These are phyloP conservation scores for Agapanthus africanus DNA, from an alignment of 106 monocot genomes.

Conservation along the genomic window DNA sequence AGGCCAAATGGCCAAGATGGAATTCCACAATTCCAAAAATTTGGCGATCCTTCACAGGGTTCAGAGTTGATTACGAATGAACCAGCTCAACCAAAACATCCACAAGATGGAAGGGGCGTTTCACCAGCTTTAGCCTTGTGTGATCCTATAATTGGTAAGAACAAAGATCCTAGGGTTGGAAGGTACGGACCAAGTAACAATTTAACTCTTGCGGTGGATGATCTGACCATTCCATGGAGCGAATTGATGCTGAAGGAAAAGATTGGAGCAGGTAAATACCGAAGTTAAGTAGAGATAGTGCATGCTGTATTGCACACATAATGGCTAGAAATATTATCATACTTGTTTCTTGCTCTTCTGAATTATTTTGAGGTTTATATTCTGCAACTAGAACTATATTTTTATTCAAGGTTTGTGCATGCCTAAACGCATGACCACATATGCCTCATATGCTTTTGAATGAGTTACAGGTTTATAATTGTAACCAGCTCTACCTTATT, in stretches of 20 bases:
- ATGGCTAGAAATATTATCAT: neutral
- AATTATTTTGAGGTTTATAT: too few relatives aligned
- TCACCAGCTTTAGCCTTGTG: constrained; percentile 16
- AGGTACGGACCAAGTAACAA: constrained; percentile 18
- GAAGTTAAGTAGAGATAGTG: too few relatives aligned
- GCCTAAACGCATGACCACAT: too few relatives aligned
- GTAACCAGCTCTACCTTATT: neutral
- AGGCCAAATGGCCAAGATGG: constrained; percentile 16
- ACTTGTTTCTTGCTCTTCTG: too few relatives aligned
- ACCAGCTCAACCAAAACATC: constrained; percentile 17
- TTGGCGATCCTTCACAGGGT: constrained; percentile 17
- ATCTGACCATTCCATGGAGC: constrained; percentile 75
- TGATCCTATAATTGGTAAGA: constrained; percentile 36
- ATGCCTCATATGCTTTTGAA: constrained; percentile 2
- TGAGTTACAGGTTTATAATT: neutral
- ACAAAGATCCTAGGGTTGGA: constrained; percentile 14
- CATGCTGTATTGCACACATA: neutral
- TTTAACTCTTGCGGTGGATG: constrained; percentile 52
- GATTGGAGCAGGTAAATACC: constrained; percentile 84
- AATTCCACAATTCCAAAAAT: constrained; percentile 14
- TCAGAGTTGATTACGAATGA: constrained; percentile 23
- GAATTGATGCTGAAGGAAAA: constrained; percentile 80
- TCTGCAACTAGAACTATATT: too few relatives aligned
- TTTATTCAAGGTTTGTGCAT: too few relatives aligned
- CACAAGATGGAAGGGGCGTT: constrained; percentile 29